A percentile compares a stretch with the other conserved stretches of the same genome.
Conservation (phyloP, 352 stramenopile genomes). For the Phytopythium delawarense region DNA sequence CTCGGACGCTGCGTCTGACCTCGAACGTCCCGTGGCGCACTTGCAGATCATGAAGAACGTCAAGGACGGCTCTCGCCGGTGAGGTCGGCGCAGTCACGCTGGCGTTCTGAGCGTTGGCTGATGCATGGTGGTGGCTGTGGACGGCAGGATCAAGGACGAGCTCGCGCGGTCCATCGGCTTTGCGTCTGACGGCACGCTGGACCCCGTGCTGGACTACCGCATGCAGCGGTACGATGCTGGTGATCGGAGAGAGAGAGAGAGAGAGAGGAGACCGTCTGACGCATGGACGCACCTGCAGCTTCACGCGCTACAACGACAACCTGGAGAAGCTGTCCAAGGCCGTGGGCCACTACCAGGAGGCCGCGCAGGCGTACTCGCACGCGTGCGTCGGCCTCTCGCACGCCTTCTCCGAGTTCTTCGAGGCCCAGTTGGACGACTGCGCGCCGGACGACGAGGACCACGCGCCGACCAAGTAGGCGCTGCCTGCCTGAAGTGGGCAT, state of each 20-base stretch:
- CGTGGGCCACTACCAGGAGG: constrained; percentile 41
- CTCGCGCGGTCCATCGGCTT: constrained; percentile 55
- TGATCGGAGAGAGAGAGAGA: background rate
- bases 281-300: constrained; percentile 17
- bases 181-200: constrained; percentile 43
- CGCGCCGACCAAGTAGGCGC: constrained; percentile 15
- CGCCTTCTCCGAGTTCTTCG: constrained; percentile 56
- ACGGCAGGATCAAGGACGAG: constrained; percentile 65
- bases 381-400: constrained; percentile 46
- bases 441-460: constrained; percentile 19
- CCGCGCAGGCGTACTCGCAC: constrained; percentile 36
- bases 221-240: constrained; percentile 36
- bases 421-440: constrained; percentile 29
- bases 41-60: constrained; percentile 63
- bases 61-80: constrained; percentile 73
- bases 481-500: background rate
- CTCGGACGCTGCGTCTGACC: background rate
- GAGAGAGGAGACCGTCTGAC: background rate
- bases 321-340: constrained; percentile 53
- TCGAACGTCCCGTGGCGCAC: background rate
- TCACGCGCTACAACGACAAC: constrained; percentile 55
- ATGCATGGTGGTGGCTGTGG: background rate
- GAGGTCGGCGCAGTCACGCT: background rate
- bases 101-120: background rate
- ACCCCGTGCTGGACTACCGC: constrained; percentile 62